Evolutionary conservation across 306 rosid species (phyloP), one percentile per base, ranked within the genome.

Genomic region (Lablab purpureus): DNA sequence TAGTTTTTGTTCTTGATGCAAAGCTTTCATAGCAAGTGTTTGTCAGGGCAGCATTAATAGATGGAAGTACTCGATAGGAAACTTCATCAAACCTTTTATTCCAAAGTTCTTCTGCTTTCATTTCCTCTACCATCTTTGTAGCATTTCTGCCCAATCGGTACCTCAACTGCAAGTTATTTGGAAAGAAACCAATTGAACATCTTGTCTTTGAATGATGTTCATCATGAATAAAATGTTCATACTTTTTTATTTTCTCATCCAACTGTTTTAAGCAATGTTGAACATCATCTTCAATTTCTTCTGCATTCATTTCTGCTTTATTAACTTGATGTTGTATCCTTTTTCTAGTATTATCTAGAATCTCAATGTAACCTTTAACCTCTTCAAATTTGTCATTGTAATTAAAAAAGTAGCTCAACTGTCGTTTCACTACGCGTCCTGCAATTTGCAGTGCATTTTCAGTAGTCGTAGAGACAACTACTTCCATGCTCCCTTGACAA

Each of bases 121-220:
- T 43, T 41, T 67, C 34, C 34, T 67, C 72, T 40, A 13, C 34
- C 34, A 67, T 21, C 52, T 41, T 67, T 12, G 72, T 67, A 67
- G 72, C 72, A 21, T 21, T 21, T 21, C 34, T 67, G 2, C 72
- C 72, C 5, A 67, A 19, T 1, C 17, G 34, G 22, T 67, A 67
- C 54, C 72, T 67, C 34, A 67, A 41, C n/a, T 1, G 14, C 13
- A 41, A 41, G 51, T 41, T 67, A 41, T 66, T 66, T 19, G 71
- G 71, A 19, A 66, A 66, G 51, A 66, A 40, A 10, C 71, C 51
- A 66, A 66, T 66, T 32, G 51, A 66, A 23, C 71, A 66, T 9
- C 51, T 40, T 66, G 32, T 66, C 12, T 40, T 19, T 5, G 28
- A n/a, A 37, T 66, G 71, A 10, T 1, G 1, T 19, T 22, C 49